Evolutionary conservation across 768 basidiomycete species (phyloP).

Genomic region (Terana coerulea): DNA sequence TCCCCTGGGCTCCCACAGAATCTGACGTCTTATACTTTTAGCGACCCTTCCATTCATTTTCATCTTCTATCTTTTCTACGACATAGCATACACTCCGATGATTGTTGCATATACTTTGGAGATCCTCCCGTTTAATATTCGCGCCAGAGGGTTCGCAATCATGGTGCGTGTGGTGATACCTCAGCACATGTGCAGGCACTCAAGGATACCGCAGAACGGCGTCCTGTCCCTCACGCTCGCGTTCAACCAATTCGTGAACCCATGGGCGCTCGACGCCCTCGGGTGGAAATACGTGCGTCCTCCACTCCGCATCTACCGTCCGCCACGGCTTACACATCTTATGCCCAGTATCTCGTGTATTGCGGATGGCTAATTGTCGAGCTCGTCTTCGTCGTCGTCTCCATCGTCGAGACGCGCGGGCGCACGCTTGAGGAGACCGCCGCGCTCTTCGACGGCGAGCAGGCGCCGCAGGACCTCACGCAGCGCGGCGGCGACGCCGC

Average conservation of each 20-base stretch:
- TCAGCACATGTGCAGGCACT: neutral
- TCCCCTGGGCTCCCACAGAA: too few species aligned
- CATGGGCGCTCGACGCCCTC: conserved; percentile 56
- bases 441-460: conserved; percentile 64
- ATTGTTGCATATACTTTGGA: conserved; percentile 63
- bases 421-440: conserved; percentile 74
- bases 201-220: conserved; percentile 43
- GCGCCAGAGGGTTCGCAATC: conserved; percentile 75
- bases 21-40: too few species aligned
- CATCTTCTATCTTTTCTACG: conserved; percentile 48
- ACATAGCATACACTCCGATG: conserved; percentile 77
- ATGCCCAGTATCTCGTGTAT: conserved; percentile 48
- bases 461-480: conserved; percentile 36
- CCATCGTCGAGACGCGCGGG: conserved; percentile 57
- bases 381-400: conserved; percentile 50
- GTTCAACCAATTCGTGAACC: conserved; percentile 80
- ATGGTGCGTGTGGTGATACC: conserved; percentile 43
- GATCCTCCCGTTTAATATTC: conserved; percentile 75
- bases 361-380: conserved; percentile 65
- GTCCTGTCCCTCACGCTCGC: conserved; percentile 62
- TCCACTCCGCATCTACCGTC: neutral
- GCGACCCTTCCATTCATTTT: conserved; percentile 69
- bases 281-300: conserved; percentile 38
- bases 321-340: conserved; percentile 11
- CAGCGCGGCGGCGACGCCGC: conserved; percentile 49